phyloP scores from a whole-genome alignment of 2,329 filamentous ascomycete genomes.

The Talaromyces sp. region DNA sequence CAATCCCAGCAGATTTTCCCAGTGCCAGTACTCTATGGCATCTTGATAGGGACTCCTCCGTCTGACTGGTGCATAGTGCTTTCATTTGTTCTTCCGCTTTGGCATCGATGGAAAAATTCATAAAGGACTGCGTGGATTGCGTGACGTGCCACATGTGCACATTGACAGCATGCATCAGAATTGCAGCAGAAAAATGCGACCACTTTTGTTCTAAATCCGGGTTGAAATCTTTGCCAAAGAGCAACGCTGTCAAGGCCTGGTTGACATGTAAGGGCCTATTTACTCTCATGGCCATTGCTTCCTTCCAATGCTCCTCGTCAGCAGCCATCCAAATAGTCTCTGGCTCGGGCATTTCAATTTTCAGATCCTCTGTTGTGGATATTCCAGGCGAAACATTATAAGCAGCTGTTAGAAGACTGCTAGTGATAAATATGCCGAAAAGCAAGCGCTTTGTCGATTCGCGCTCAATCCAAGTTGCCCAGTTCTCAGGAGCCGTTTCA shows the following conservation, averaged over 20 bases:
- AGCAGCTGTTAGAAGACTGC: conserved; percentile 27
- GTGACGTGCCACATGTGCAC: conserved; percentile 31
- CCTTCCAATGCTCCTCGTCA: conserved; percentile 23
- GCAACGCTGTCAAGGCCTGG: conserved; percentile 20
- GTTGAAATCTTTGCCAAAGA: conserved; percentile 19
- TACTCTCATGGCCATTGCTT: conserved; percentile 9
- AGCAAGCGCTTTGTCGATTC: conserved; percentile 28
- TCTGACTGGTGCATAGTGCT: conserved; percentile 18
- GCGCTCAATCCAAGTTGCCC: conserved; percentile 25
- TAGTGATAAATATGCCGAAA: conserved; percentile 29
- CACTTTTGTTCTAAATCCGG: conserved; percentile 13
- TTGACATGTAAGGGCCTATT: conserved; percentile 16
- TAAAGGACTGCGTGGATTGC: conserved; percentile 26
- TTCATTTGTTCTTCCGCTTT: conserved; percentile 17
- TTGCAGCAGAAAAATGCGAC: conserved; percentile 26
- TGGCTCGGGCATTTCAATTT: conserved; percentile 29
- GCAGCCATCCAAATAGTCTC: conserved; percentile 29
- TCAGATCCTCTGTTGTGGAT: conserved; percentile 28
- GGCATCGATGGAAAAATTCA: conserved; percentile 16
- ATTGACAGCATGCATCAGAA: conserved; percentile 32
- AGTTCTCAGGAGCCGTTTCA: conserved; percentile 13
- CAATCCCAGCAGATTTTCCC: not conserved
- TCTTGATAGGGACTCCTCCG: conserved; percentile 22
- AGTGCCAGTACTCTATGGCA: conserved; percentile 20
- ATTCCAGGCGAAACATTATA: conserved; percentile 29